Evolutionary conservation across 176 grass and related monocot species (phyloP), one percentile per base, ranked within the genome.

Genomic region (Zoysia japonica): DNA sequence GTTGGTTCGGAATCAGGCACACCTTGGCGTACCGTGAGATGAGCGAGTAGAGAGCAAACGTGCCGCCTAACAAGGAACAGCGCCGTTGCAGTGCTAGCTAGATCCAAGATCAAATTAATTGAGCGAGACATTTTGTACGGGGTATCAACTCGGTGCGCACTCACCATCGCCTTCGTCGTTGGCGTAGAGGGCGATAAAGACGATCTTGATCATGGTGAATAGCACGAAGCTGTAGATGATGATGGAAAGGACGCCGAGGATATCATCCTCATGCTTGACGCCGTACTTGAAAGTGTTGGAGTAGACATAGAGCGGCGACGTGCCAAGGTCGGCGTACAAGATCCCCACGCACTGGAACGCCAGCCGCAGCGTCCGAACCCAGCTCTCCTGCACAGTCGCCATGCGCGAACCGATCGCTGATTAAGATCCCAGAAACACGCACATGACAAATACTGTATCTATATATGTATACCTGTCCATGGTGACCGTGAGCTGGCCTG

Each of bases 11-110:
- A 55, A 94, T 64, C 2, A 94, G 75, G 39, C 57, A 71, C 37
- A 91, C 84, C 47, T 80, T 94, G 0, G 87, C 87, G 73, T 94
- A 80, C 48, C 92, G 77, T 5, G 83, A 91, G 55, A 94, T 85
- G 35, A 94, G 41, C 9, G 92, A 94, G 71, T 94, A 94, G 8
- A 94, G 84, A 4, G 89, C 92, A 17, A 94, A 94, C 9, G 92
- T 91, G 1, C 92, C 92, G 2, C 92, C 89, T 94, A 65, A 71
- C 2, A 3, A 11, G 6, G 2, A 4, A 13, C 64, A 9, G 49
- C 3, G 40, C n/a, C 19, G 16, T 42, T 46, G 53, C 61, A 78
- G 3, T 41, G 28, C 57, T 38, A 11, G 71, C n/a, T 28, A 28
- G 28, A 28, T 28, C 28, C 28, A 28, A 50, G 19, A 11, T 57